Conservation (phyloP, 768 basidiomycete genomes). For the Fistulinella prunicolor region DNA sequence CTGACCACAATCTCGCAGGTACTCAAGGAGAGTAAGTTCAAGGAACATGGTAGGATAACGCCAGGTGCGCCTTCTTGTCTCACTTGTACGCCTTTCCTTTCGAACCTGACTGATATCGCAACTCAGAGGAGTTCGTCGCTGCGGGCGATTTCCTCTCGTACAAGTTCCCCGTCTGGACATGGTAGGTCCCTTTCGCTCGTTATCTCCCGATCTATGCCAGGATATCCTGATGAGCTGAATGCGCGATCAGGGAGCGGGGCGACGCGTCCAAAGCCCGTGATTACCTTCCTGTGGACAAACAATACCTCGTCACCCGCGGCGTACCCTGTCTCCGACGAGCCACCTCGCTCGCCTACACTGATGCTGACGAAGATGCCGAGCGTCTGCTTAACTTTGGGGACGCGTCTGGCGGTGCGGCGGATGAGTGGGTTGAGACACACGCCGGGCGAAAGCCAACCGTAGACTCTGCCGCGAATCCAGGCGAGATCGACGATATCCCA, state of each 20-base stretch:
- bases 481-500: slow-evolving; percentile 80
- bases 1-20: slow-evolving; percentile 54
- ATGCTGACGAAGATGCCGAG: slow-evolving; percentile 95
- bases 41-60: slow-evolving; percentile 95
- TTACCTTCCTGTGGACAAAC: slow-evolving; percentile 93
- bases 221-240: neutral
- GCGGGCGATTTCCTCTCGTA: slow-evolving; percentile 96
- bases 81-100: neutral
- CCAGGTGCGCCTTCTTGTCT: slow-evolving; percentile 56
- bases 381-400: slow-evolving; percentile 83
- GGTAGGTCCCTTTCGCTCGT: slow-evolving; percentile 48
- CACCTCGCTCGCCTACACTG: slow-evolving; percentile 88
- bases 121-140: slow-evolving; percentile 91
- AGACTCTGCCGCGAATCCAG: slow-evolving; percentile 56
- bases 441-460: slow-evolving; percentile 62
- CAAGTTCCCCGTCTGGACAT: slow-evolving; percentile 98
- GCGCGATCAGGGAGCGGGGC: slow-evolving; percentile 77
- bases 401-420: slow-evolving; percentile 53
- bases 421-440: slow-evolving; percentile 99
- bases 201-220: neutral
- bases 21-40: slow-evolving; percentile 97
- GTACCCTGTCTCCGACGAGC: slow-evolving; percentile 97
- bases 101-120: slow-evolving; percentile 12
- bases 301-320: slow-evolving; percentile 92
- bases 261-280: slow-evolving; percentile 83